phyloP scores from a whole-genome alignment of 2,329 filamentous ascomycete genomes.

The Tolypocladium ovalisporum region DNA sequence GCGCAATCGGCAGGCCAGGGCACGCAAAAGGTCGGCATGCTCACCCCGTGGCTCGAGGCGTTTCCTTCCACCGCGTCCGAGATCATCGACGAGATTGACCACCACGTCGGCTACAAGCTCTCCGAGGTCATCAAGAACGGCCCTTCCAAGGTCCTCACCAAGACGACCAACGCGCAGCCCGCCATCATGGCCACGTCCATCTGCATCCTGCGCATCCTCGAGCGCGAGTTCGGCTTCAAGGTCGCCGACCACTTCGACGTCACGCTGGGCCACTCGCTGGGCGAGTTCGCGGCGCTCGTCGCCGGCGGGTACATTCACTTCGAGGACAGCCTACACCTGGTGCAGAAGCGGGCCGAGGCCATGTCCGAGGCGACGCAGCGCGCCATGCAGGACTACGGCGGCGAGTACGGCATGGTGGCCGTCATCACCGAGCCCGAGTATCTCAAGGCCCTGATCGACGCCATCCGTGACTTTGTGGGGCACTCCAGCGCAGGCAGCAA shows the following conservation, averaged over 20 bases:
- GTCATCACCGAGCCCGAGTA: slow-evolving; percentile 78
- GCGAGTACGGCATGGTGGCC: slow-evolving; percentile 90
- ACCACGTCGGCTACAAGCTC: slow-evolving; percentile 61
- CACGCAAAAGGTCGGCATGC: slow-evolving; percentile 82
- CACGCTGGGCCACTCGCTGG: slow-evolving; percentile 80
- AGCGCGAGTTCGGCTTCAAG: slow-evolving; percentile 73
- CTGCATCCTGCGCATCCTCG: slow-evolving; percentile 77
- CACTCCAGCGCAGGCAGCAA: slow-evolving; percentile 55
- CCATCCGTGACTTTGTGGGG: slow-evolving; percentile 70
- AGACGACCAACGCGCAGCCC: slow-evolving; percentile 81
- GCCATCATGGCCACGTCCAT: slow-evolving; percentile 94
- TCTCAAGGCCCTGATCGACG: slow-evolving; percentile 55
- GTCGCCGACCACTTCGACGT: slow-evolving; percentile 64
- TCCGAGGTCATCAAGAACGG: slow-evolving; percentile 71
- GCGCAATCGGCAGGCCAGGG: slow-evolving; percentile 58
- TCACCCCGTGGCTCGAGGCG: slow-evolving; percentile 71
- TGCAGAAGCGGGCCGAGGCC: slow-evolving; percentile 65
- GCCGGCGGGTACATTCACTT: slow-evolving; percentile 73
- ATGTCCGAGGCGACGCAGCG: slow-evolving; percentile 68
- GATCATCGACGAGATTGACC: slow-evolving; percentile 80
- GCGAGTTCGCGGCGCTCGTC: slow-evolving; percentile 86
- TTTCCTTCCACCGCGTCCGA: slow-evolving; percentile 69
- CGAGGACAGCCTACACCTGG: slow-evolving; percentile 65
- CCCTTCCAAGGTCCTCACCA: slow-evolving; percentile 64
- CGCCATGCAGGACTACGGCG: slow-evolving; percentile 56